Evolutionary conservation across 2,329 filamentous ascomycete genomes (phyloP).

Genomic region (Monosporascus ibericus): DNA sequence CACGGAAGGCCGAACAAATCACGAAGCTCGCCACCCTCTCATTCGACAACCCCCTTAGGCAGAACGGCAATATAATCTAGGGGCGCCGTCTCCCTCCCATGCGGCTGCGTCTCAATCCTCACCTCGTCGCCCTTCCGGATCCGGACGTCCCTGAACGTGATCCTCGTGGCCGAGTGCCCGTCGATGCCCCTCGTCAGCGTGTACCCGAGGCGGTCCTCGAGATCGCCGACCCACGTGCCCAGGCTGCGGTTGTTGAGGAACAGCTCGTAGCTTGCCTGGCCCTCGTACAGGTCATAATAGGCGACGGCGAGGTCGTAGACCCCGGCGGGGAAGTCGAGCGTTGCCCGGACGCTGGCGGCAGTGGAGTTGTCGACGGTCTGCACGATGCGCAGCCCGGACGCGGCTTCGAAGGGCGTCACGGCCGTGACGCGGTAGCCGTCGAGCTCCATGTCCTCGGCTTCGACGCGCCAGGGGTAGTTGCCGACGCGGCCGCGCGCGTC

Average conservation of each 20-base stretch:
- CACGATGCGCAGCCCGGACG: constrained; percentile 49
- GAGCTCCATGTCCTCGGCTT: constrained; percentile 60
- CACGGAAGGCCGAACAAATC: no score
- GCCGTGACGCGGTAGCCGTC: constrained; percentile 47
- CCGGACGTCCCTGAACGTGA: constrained; percentile 39
- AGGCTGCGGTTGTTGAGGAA: constrained; percentile 46
- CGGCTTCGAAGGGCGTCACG: constrained; percentile 54
- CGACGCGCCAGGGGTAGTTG: constrained; percentile 59
- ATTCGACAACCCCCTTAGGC: constrained; percentile 52
- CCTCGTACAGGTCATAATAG: constrained; percentile 59
- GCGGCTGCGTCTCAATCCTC: constrained; percentile 42
- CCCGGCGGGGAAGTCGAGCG: constrained; percentile 42
- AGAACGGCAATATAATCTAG: constrained; percentile 62
- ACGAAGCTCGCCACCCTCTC: no score
- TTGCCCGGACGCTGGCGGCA: constrained; percentile 40
- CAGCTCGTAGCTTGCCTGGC: constrained; percentile 49
- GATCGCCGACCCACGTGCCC: constrained; percentile 53
- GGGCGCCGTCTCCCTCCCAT: constrained; percentile 58
- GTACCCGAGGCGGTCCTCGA: constrained; percentile 54
- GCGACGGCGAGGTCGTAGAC: constrained; percentile 59
- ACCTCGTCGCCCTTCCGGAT: constrained; percentile 22
- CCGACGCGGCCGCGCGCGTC: constrained; percentile 52
- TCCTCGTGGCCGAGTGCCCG: constrained; percentile 57
- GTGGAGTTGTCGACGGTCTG: constrained; percentile 49
- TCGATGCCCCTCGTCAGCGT: constrained; percentile 54